phyloP scores from a whole-genome alignment of 2,329 filamentous ascomycete genomes.

The Setomelanomma holmii region DNA sequence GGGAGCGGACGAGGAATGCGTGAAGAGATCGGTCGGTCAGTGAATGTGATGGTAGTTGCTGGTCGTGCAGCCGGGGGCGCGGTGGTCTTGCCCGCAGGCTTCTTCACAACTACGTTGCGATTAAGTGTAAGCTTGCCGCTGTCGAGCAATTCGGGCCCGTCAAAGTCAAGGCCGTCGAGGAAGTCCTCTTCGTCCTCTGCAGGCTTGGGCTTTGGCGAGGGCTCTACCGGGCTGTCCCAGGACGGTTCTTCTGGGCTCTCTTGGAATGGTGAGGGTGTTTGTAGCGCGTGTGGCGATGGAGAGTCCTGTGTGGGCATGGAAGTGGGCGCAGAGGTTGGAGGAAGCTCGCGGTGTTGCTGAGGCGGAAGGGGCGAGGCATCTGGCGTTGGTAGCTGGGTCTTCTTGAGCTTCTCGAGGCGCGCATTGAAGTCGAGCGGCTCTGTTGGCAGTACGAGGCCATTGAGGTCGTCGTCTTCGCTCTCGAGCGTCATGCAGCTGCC shows the following conservation, averaged over 20 bases:
- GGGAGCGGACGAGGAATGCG: conserved; percentile 79
- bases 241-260: conserved; percentile 26
- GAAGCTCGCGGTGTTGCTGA: conserved; percentile 26
- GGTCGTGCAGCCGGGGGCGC: conserved; percentile 74
- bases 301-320: conserved; percentile 22
- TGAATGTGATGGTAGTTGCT: conserved; percentile 88
- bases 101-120: conserved; percentile 89
- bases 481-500: conserved; percentile 90
- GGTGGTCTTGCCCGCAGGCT: conserved; percentile 61
- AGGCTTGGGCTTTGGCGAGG: conserved; percentile 27
- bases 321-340: conserved; percentile 41
- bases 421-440: conserved; percentile 85
- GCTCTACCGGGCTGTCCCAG: conserved; percentile 3
- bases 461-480: conserved; percentile 91
- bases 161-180: conserved; percentile 84
- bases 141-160: conserved; percentile 81
- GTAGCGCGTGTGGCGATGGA: conserved; percentile 23
- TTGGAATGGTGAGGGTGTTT: conserved; percentile 21
- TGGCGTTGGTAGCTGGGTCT: conserved; percentile 34
- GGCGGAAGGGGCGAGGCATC: conserved; percentile 26
- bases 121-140: conserved; percentile 83
- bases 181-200: conserved; percentile 72
- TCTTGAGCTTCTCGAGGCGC: conserved; percentile 75
- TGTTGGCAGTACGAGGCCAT: conserved; percentile 84
- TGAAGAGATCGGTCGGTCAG: conserved; percentile 72